phyloP scores from a whole-genome alignment of 1,139 yeast genomes.

The Blastobotrys buckinghamii region DNA sequence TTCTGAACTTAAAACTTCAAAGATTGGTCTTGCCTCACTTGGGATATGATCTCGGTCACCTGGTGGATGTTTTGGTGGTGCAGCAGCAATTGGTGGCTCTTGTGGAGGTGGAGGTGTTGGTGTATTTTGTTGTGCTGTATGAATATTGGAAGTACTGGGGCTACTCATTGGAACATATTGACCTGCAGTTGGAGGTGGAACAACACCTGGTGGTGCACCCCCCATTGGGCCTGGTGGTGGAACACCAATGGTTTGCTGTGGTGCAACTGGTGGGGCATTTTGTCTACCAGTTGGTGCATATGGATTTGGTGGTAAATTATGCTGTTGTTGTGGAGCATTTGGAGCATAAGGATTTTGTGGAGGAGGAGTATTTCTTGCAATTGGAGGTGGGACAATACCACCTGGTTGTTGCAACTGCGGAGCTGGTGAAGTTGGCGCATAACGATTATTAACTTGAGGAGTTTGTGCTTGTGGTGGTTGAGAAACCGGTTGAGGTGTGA shows the following conservation, averaged over 20 bases:
- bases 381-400: conserved; percentile 7
- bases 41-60: conserved; percentile 74
- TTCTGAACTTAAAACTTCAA: conserved; percentile 47
- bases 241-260: conserved; percentile 8
- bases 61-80: conserved; percentile 47
- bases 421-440: conserved; percentile 31
- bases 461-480: conserved; percentile 13
- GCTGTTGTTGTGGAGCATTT: conserved; percentile 9
- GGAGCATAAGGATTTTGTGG: conserved; percentile 18
- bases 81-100: conserved; percentile 23
- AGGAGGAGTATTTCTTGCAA: conserved; percentile 22
- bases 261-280: conserved; percentile 5
- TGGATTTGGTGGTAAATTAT: conserved; percentile 26
- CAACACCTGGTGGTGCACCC: not conserved
- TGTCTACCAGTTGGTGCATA: conserved; percentile 26
- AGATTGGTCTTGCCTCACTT: conserved; percentile 52
- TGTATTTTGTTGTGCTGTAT: not conserved
- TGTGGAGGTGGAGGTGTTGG: conserved; percentile 19
- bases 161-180: not conserved
- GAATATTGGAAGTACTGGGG: too few relatives aligned
- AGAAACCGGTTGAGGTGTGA: conserved; percentile 20
- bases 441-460: conserved; percentile 31
- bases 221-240: conserved; percentile 19
- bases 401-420: conserved; percentile 14
- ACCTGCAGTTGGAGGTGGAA: conserved; percentile 7